These are phyloP conservation scores for Raffaelea deltoideospora DNA, from an alignment of 2,329 filamentous ascomycete species.

Conservation along the genomic window DNA sequence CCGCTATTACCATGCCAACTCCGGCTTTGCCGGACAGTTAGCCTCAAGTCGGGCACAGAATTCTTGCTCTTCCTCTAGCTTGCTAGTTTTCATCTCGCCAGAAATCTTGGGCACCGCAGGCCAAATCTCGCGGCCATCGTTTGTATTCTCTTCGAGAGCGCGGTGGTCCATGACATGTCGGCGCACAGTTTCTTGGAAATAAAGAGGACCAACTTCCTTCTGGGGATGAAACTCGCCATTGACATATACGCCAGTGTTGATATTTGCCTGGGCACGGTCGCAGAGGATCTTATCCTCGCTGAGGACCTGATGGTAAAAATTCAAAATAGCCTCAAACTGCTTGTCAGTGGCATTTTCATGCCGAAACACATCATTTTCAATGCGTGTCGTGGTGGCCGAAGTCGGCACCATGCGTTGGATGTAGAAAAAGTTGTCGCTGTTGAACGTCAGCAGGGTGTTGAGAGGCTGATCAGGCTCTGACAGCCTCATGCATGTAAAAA, in stretches of 20 bases:
- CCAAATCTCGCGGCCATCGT: constrained; percentile 14
- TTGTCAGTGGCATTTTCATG: constrained; percentile 29
- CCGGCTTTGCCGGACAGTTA: neutral
- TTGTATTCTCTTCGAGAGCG: constrained; percentile 11
- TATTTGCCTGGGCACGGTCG: constrained; percentile 31
- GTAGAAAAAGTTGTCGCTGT: constrained; percentile 31
- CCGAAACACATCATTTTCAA: constrained; percentile 36
- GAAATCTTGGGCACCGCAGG: constrained; percentile 13
- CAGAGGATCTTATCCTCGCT: constrained; percentile 35
- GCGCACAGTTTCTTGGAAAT: constrained; percentile 21
- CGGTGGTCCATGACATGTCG: constrained; percentile 15
- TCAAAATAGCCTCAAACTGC: constrained; percentile 28
- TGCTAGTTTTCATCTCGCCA: constrained; percentile 10
- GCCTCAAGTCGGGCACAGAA: constrained; percentile 11
- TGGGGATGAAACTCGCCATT: constrained; percentile 35
- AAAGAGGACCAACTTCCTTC: constrained; percentile 37
- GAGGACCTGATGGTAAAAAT: constrained; percentile 36
- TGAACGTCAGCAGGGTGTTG: neutral
- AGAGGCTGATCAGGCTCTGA: no score
- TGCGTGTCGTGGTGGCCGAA: constrained; percentile 23
- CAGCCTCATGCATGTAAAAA: no score
- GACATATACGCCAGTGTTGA: constrained; percentile 33
- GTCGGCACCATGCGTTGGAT: constrained; percentile 34
- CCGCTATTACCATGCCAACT: constrained; percentile 1
- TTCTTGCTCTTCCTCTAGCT: constrained; percentile 14